Conservation (phyloP, 2,329 filamentous ascomycete species). For the Penicillium carneum region DNA sequence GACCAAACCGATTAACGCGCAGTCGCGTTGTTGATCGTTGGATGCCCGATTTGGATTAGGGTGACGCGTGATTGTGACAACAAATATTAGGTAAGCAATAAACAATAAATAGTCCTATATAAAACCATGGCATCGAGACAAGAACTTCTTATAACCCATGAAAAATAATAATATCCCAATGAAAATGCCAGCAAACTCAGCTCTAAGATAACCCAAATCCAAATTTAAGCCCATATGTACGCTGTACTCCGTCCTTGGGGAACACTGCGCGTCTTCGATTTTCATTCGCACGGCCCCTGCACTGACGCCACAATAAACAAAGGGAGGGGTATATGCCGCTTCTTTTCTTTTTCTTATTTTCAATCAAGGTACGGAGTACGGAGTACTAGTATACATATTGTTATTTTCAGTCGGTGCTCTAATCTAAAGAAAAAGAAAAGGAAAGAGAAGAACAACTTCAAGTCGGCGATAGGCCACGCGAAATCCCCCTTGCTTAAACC, state of each 20-base stretch:
- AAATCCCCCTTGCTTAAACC: conserved; percentile 16
- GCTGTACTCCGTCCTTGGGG: too few relatives aligned
- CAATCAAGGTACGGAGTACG: not conserved
- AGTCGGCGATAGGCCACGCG: conserved; percentile 15
- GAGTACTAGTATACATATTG: not conserved
- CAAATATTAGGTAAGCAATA: conserved; percentile 22
- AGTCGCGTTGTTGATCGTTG: conserved; percentile 24
- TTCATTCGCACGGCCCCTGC: conserved; percentile 10
- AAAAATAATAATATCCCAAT: not conserved
- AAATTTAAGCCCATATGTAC: too few relatives aligned
- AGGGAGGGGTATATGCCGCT: not conserved
- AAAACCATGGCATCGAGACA: not conserved
- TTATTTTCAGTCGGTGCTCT: not conserved
- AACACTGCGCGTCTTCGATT: not conserved
- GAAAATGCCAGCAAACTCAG: not conserved
- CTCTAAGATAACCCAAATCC: too few relatives aligned
- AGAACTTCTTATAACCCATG: not conserved
- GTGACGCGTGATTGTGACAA: conserved; percentile 23
- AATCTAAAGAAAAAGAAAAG: not conserved
- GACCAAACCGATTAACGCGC: conserved; percentile 21
- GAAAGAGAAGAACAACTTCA: not conserved
- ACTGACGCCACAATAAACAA: conserved; percentile 10
- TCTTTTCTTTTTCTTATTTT: not conserved
- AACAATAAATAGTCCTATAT: not conserved
- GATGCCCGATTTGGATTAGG: conserved; percentile 19